Evolutionary conservation across 2,329 filamentous ascomycete genomes (phyloP).

Genomic region (Colletotrichum lupini): DNA sequence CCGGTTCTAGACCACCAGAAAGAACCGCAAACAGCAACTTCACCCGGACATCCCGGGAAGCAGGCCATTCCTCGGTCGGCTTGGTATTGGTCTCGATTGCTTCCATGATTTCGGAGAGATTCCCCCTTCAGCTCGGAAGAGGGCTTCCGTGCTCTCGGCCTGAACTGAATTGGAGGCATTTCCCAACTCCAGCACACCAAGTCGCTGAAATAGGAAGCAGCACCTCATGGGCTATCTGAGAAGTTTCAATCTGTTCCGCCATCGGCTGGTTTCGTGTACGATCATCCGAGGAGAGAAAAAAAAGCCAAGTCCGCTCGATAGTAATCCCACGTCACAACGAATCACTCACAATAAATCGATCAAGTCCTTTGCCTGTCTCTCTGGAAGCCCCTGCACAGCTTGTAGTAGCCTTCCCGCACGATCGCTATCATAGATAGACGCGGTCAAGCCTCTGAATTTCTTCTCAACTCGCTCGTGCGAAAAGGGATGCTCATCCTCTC

Average conservation of each 20-base stretch:
- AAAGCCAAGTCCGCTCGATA: background rate
- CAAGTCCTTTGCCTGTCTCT: background rate
- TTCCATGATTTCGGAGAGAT: background rate
- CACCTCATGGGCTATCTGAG: too few species aligned
- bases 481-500: conserved; percentile 40
- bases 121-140: background rate
- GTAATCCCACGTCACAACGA: background rate
- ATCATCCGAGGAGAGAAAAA: too few species aligned
- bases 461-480: conserved; percentile 37
- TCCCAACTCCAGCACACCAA: too few species aligned
- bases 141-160: background rate
- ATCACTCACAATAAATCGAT: background rate
- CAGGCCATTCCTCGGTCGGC: background rate
- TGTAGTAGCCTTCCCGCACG: background rate
- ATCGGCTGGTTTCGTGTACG: too few species aligned
- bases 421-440: conserved; percentile 26
- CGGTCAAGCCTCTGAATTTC: conserved; percentile 40
- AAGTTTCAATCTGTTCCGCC: too few species aligned
- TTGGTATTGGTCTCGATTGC: background rate
- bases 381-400: background rate
- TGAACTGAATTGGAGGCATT: background rate
- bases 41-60: background rate
- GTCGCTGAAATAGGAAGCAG: background rate
- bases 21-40: background rate
- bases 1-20: too few species aligned